phyloP scores from a whole-genome alignment of 441 rosid species.

The Adansonia madagascariensis region DNA sequence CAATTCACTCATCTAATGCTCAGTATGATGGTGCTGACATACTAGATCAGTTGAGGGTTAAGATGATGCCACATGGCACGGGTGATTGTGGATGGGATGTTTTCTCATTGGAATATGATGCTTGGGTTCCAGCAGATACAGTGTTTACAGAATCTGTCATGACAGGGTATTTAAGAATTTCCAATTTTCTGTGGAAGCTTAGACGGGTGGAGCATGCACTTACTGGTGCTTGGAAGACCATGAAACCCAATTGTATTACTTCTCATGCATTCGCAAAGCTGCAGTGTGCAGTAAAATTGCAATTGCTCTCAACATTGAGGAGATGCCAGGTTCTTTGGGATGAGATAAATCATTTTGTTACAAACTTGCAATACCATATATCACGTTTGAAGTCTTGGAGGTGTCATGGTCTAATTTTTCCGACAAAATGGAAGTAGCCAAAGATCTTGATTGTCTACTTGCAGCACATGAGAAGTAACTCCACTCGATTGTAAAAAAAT shows the following conservation, averaged over 20 bases:
- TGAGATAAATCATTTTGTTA: slow-evolving; percentile 94
- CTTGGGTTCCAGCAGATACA: slow-evolving; percentile 86
- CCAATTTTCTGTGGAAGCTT: slow-evolving; percentile 93
- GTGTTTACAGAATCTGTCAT: slow-evolving; percentile 83
- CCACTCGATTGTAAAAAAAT: slow-evolving; percentile 76
- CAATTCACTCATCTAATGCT: slow-evolving; percentile 89
- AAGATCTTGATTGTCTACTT: slow-evolving; percentile 90
- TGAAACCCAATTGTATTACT: slow-evolving; percentile 94
- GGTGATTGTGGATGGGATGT: slow-evolving; percentile 98
- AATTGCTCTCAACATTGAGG: slow-evolving; percentile 79
- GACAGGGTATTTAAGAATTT: slow-evolving; percentile 80
- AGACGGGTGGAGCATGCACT: slow-evolving; percentile 95
- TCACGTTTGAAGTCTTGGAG: slow-evolving; percentile 97
- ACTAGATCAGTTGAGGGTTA: slow-evolving; percentile 83
- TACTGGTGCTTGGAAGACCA: slow-evolving; percentile 93
- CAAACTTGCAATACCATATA: slow-evolving; percentile 91
- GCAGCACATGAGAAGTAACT: slow-evolving; percentile 90
- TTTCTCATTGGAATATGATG: slow-evolving; percentile 90
- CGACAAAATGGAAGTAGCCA: slow-evolving; percentile 81
- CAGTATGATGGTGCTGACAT: slow-evolving; percentile 93
- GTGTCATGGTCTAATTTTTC: slow-evolving; percentile 91
- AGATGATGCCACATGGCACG: slow-evolving; percentile 85
- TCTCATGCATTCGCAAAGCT: slow-evolving; percentile 79
- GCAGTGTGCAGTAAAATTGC: slow-evolving; percentile 67
- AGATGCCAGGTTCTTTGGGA: slow-evolving; percentile 93